Evolutionary conservation across 2,329 filamentous ascomycete species (phyloP).

Genomic region (Hirsutella minnesotensis): DNA sequence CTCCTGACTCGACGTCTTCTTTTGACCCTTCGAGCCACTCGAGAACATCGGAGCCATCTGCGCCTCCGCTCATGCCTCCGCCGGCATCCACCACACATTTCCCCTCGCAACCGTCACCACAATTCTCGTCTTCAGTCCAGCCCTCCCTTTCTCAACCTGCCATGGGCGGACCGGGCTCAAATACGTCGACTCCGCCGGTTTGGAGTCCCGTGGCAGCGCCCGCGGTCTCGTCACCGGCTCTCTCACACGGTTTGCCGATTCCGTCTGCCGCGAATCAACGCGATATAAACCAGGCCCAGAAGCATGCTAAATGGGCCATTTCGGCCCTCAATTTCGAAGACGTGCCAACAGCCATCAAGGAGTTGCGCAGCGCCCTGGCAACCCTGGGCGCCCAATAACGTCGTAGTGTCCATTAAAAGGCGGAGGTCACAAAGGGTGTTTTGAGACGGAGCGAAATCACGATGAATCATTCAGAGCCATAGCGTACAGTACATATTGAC

Average conservation of each 20-base stretch:
- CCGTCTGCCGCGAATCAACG: conserved; percentile 14
- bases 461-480: neutral
- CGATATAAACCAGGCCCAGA: conserved; percentile 75
- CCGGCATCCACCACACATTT: neutral
- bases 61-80: neutral
- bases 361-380: conserved; percentile 64
- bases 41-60: neutral
- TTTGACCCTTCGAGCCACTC: conserved; percentile 23
- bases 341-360: conserved; percentile 76
- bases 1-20: conserved; percentile 14
- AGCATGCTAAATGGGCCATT: conserved; percentile 94
- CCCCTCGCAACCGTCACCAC: neutral
- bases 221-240: conserved; percentile 3
- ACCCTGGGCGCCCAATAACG: conserved; percentile 46
- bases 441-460: neutral
- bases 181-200: neutral
- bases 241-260: conserved; percentile 2
- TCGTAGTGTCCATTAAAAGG: neutral
- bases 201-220: neutral
- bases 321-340: conserved; percentile 96
- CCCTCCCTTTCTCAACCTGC: neutral
- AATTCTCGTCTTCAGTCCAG: neutral
- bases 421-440: neutral
- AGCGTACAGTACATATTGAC: neutral
- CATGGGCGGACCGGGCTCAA: neutral